Evolutionary conservation across 2,329 filamentous ascomycete species (phyloP), one percentile per base, ranked within the genome.

Genomic region (Talaromyces sp.): DNA sequence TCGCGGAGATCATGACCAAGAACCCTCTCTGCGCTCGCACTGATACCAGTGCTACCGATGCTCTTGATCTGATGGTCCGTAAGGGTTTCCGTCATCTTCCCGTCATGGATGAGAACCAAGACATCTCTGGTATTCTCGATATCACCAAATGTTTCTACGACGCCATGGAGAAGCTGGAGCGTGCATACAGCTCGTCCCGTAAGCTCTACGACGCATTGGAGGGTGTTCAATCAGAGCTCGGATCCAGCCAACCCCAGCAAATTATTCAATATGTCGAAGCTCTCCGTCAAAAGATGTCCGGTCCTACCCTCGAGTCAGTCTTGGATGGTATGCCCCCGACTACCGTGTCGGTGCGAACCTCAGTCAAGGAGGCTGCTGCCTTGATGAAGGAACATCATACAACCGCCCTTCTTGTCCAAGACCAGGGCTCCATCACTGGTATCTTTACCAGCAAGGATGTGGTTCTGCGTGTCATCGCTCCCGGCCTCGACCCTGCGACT

Each of bases 111-210:
- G 95, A 99, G 83, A 98, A 99, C 79, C 95, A 99, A 80, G 94
- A 99, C 75, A 99, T 99, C 68, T 96, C 93, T 8, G 95, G 95
- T 83, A 93, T 99, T 70, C 83, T 99, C 63, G 95, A 99, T 79
- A 99, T 99, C 73, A 99, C 95, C 65, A 99, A 98, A 81, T 99
- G 95, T 81, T 99, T 99, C 80, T 99, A 99, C 80, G 95, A 99
- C 80, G 95, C 95, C 50, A 99, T 99, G 95, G 95, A 99, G 84
- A 99, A 99, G 84, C 83, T 99, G 67, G 95, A 99, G 83, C 90
- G 95, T 61, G 95, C 95, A 60, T 99, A 99, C 78, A 93, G 92
- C 69, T 98, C 95, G 17, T 99, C 95, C n/a, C 89, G 95, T 71
- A 97, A 97, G 80, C 86, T 99, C 25, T 98, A 99, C 78, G 95